These are phyloP conservation scores for Leccinum truebloodii DNA, from an alignment of 768 basidiomycete species.

Conservation along the genomic window DNA sequence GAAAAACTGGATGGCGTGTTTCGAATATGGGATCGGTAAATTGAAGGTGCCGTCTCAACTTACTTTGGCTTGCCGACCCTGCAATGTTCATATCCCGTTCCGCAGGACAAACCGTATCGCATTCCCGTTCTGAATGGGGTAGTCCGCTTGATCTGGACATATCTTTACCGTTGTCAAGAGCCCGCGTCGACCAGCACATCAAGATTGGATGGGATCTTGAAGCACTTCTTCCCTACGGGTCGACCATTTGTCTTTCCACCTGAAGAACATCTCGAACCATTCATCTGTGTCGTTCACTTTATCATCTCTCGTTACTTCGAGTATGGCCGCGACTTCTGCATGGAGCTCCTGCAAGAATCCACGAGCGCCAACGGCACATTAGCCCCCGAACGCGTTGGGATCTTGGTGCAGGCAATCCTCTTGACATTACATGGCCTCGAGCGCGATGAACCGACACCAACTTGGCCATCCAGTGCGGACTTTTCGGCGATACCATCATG, in stretches of 20 bases:
- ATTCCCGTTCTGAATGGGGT: slow-evolving; percentile 77
- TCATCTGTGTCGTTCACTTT: slow-evolving; percentile 80
- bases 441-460: slow-evolving; percentile 64
- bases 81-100: slow-evolving; percentile 4
- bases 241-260: slow-evolving; percentile 58
- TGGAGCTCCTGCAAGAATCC: slow-evolving; percentile 79
- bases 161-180: slow-evolving; percentile 92
- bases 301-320: slow-evolving; percentile 83
- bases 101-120: slow-evolving; percentile 77
- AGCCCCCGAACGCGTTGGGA: slow-evolving; percentile 71
- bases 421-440: slow-evolving; percentile 73
- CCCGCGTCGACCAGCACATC: slow-evolving; percentile 75
- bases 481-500: slow-evolving; percentile 54
- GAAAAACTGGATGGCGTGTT: slow-evolving; percentile 74
- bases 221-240: slow-evolving; percentile 77
- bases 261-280: slow-evolving; percentile 77
- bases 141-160: slow-evolving; percentile 87
- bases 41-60: slow-evolving; percentile 60
- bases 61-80: not conserved
- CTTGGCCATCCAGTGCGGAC: slow-evolving; percentile 78
- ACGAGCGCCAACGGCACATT: slow-evolving; percentile 45
- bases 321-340: slow-evolving; percentile 76
- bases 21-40: slow-evolving; percentile 72
- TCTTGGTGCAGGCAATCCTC: slow-evolving; percentile 77
- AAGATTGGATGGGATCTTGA: slow-evolving; percentile 73